Conservation (phyloP, 2,329 filamentous ascomycete genomes). For the Trichoderma citrinoviride region DNA sequence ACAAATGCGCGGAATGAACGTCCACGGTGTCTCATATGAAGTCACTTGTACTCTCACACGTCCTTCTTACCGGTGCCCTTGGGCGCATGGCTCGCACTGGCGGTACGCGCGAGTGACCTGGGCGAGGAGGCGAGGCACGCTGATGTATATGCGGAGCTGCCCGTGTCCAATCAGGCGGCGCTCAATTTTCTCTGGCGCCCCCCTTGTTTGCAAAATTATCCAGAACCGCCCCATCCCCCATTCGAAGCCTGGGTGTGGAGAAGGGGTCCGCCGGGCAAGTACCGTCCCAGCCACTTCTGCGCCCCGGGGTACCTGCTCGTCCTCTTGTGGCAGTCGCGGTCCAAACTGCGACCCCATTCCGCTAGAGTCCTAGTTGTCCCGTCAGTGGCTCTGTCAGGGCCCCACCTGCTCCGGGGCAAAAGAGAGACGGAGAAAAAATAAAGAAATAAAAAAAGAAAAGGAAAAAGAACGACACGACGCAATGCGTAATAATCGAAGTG, state of each 20-base stretch:
- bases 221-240: slow-evolving; percentile 8
- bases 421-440: neutral
- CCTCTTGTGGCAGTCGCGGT: neutral
- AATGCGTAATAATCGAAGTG: neutral
- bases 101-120: slow-evolving; percentile 1
- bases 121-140: slow-evolving; percentile 18
- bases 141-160: slow-evolving; percentile 13
- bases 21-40: too few species aligned
- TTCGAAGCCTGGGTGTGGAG: neutral
- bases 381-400: slow-evolving; percentile 20
- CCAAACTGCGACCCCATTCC: slow-evolving; percentile 17
- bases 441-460: neutral
- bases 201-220: slow-evolving; percentile 5
- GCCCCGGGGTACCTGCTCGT: neutral
- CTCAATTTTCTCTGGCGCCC: neutral
- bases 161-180: slow-evolving; percentile 9
- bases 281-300: slow-evolving; percentile 4
- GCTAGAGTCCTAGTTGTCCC: slow-evolving; percentile 22
- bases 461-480: too few species aligned
- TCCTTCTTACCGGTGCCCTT: too few species aligned
- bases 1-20: neutral
- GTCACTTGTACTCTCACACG: too few species aligned
- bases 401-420: slow-evolving; percentile 17
- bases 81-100: neutral
- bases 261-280: slow-evolving; percentile 1